Evolutionary conservation across 768 basidiomycete species (phyloP).

Genomic region (Xerocomellus amylosporus): DNA sequence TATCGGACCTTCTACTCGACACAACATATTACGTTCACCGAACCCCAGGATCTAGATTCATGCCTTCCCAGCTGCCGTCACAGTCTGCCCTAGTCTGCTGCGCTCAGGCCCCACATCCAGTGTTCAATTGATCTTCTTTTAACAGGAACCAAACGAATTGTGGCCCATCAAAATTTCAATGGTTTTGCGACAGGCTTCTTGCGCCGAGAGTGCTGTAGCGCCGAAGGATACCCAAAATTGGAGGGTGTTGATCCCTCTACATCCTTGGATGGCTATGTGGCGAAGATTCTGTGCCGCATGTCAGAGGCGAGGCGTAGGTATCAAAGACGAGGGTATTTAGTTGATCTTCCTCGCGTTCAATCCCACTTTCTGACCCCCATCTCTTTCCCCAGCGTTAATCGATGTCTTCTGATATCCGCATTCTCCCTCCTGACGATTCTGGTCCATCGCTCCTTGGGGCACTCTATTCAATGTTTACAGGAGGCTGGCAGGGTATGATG

Average conservation of each 20-base stretch:
- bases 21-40: neutral
- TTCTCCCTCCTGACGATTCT: slow-evolving; percentile 17
- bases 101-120: neutral
- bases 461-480: slow-evolving; percentile 12
- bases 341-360: neutral
- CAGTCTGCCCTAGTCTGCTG: too few relatives aligned
- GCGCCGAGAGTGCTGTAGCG: neutral
- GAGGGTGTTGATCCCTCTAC: slow-evolving; percentile 17
- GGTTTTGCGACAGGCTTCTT: neutral
- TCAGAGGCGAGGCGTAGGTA: slow-evolving; percentile 14
- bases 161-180: neutral
- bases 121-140: neutral
- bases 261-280: neutral
- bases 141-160: neutral
- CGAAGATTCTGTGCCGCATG: slow-evolving; percentile 13
- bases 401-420: slow-evolving; percentile 19
- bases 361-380: neutral
- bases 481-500: slow-evolving; percentile 14
- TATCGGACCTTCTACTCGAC: neutral
- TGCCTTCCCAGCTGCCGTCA: neutral
- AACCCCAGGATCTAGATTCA: neutral
- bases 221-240: slow-evolving; percentile 7
- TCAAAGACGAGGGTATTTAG: neutral
- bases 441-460: slow-evolving; percentile 6
- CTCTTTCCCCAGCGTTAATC: neutral